Base-by-base conservation (phyloP, 148 eudicot species). In the Linanthus parryae region DNA sequence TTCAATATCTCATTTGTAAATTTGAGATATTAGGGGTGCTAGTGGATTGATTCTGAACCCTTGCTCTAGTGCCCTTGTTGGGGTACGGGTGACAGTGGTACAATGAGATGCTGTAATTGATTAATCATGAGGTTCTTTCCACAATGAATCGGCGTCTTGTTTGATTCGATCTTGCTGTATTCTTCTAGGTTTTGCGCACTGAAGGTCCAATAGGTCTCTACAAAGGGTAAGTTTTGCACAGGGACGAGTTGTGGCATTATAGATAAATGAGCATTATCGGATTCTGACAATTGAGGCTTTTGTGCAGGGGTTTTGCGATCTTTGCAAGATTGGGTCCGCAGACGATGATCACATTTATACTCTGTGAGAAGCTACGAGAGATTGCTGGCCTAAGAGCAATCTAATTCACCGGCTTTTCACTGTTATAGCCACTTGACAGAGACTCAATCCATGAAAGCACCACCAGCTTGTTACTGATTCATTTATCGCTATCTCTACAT, bases 281-380 rank as follows among this genome's bases (percentile, higher is more conserved):
- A 42, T 21, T 23, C 13, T 42, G 13, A 44, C 56, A 31, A 18
- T 29, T 26, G 3, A 54, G 18, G 17, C 11, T 33, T 41, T 28
- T 49, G 52, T 20, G 7, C 77, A 89, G 97, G 63, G 91, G 97
- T 42, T 66, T 82, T 50, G 84, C 95, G 34, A 80, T 76, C 20
- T 89, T 89, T 56, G 97, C 97, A 9, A 77, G 97, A 62, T 54
- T 89, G 70, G 90, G 88, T 40, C 95, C 97, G 11, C 97, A 89
- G 56, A 89, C 97, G 16, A 82, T 72, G 33, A 85, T 90, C 55
- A 90, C 95, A 30, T 85, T 90, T 35, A 57, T 85, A 46, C 57
- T 85, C 10, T 90, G 95, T 52, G 97, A 90, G 80, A 82, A 85
- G 76, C 78, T 90, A 42, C 79, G 97, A 28, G 81, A 78, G 54